Evolutionary conservation across 306 rosid genomes (phyloP).

Genomic region (Rosa multiflora): DNA sequence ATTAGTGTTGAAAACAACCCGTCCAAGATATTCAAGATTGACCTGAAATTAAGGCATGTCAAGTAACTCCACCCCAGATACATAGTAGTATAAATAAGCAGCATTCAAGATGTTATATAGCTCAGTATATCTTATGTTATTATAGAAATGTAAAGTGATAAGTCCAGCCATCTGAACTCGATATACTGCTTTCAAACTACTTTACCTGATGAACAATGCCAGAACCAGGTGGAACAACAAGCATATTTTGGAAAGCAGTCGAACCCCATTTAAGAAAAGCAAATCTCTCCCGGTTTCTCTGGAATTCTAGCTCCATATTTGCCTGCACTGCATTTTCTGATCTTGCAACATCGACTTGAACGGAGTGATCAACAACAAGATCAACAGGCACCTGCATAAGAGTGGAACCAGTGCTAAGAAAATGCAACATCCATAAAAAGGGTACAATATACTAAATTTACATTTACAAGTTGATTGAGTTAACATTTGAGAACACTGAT

Average conservation of each 20-base stretch:
- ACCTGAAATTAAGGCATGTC: slow-evolving; percentile 51
- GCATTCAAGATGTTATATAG: neutral
- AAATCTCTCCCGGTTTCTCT: slow-evolving; percentile 89
- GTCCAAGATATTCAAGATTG: slow-evolving; percentile 92
- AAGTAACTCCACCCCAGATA: slow-evolving; percentile 7
- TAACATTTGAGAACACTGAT: slow-evolving; percentile 2
- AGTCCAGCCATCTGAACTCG: slow-evolving; percentile 4
- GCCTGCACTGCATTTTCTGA: slow-evolving; percentile 87
- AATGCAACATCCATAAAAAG: slow-evolving; percentile 17
- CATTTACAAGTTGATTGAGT: slow-evolving; percentile 9
- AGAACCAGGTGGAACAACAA: slow-evolving; percentile 96
- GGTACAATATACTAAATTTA: neutral
- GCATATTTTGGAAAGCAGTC: slow-evolving; percentile 82
- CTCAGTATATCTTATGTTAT: neutral
- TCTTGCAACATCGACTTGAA: slow-evolving; percentile 87
- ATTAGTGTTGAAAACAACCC: slow-evolving; percentile 83
- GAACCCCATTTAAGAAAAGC: slow-evolving; percentile 97
- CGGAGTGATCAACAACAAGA: slow-evolving; percentile 92
- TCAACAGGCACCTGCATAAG: slow-evolving; percentile 83
- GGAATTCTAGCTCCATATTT: slow-evolving; percentile 89
- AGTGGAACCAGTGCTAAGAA: slow-evolving; percentile 5
- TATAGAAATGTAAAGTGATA: neutral
- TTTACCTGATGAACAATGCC: slow-evolving; percentile 93
- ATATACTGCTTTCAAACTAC: slow-evolving; percentile 12
- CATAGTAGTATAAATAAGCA: neutral